Base-by-base conservation (phyloP, 1,284 basidiomycete species). In the Rhodotorula glutinis region DNA sequence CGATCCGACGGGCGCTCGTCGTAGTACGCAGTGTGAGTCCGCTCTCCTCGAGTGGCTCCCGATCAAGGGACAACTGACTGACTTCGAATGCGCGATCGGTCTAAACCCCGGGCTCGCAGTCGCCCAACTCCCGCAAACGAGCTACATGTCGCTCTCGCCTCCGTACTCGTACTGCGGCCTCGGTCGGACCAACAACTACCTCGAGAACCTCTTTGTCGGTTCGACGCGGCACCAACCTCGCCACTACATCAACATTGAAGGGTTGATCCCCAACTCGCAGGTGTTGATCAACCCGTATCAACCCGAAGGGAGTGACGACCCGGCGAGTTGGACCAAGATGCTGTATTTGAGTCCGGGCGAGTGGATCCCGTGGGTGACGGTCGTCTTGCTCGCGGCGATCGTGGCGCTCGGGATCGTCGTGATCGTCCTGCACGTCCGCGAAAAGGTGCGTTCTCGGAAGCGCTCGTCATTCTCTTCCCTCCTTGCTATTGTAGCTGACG, bases 171-270 rank as follows among this genome's bases (percentile, higher is more conserved):
- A 94, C 83, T 92, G 98, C 76, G 96, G 96, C 1, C 86, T 99
- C 3, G 96, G 96, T 0, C 86, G 96, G 53, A 98, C 95, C n/a
- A 99, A 99, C 81, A 99, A 99, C 79, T 99, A 99, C 80, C 92
- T 99, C 76, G 96, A 99, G 82, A 94, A 93, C 77, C 83, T 96
- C 7, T 92, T 93, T 77, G 89, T 95, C 14, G 93, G 93, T 19
- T 88, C 90, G 2, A 94, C 92, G 5, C 84, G 90, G 40, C 86
- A 90, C 71, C 80, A 83, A 8, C 54, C 75, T 29, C 74, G 79
- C 47, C 90, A 96, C 76, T 89, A 82, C 72, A 90, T 95, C 77
- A 88, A 89, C 74, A 88, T 98, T 82, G 96, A 98, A 77, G 93
- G 94, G 38, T 88, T 99, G 23, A 92, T 99, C 53, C 96, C 96